Percentiles rank a stretch among this genome's conserved stretches.
phyloP scores from a whole-genome alignment of 1,284 basidiomycete species.

The Phellinidium pouzarii region DNA sequence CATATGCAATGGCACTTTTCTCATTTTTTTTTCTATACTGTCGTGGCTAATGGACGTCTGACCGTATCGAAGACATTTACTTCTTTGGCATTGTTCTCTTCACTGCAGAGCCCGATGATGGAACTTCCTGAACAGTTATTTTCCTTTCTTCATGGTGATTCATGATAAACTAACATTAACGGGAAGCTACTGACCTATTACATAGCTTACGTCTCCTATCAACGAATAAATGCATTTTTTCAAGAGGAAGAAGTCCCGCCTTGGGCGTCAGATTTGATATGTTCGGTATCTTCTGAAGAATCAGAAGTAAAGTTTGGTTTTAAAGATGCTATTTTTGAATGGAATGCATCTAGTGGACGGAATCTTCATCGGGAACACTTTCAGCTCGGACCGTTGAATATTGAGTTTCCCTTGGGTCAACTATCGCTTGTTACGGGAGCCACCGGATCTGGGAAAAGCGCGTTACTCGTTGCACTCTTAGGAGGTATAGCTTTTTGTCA shows the following conservation, averaged over 20 bases:
- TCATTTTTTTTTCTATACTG: constrained; percentile 61
- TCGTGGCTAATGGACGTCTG: constrained; percentile 48
- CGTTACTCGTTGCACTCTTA: constrained; percentile 56
- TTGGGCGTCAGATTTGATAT: constrained; percentile 55
- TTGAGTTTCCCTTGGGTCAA: constrained; percentile 52
- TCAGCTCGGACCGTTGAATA: constrained; percentile 49
- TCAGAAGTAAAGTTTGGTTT: constrained; percentile 41
- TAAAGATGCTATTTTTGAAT: constrained; percentile 46
- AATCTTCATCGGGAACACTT: constrained; percentile 34
- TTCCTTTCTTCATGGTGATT: constrained; percentile 52
- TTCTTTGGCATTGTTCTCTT: constrained; percentile 56
- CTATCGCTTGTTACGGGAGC: constrained; percentile 66
- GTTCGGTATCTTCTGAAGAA: constrained; percentile 16
- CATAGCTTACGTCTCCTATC: constrained; percentile 62
- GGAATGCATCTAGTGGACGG: constrained; percentile 37
- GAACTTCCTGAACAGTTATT: constrained; percentile 56
- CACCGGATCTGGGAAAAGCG: constrained; percentile 77
- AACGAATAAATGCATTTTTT: constrained; percentile 59
- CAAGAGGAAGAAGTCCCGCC: constrained; percentile 57
- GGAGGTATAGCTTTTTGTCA: constrained; percentile 41
- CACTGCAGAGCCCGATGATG: constrained; percentile 60
- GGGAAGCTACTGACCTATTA: constrained; percentile 11
- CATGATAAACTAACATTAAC: neutral
- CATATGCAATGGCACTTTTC: constrained; percentile 56
- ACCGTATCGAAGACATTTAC: constrained; percentile 68